Conservation (phyloP, 2,329 filamentous ascomycete genomes). For the Fusarium pseudograminearum region DNA sequence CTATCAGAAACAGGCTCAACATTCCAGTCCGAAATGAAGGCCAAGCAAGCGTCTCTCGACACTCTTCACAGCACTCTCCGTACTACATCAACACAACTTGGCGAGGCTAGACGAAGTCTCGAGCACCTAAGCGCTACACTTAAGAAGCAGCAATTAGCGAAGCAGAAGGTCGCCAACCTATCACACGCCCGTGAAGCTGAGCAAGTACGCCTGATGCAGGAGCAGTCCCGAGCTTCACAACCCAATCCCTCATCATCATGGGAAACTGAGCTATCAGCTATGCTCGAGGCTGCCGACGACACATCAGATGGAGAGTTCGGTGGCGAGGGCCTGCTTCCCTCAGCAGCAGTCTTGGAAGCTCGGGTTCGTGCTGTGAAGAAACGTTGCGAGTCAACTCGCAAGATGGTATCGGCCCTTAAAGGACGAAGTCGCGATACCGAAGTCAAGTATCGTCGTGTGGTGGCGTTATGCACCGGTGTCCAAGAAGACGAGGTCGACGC, state of each 20-base stretch:
- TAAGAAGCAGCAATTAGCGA: slow-evolving; percentile 72
- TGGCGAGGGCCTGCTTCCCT: slow-evolving; percentile 64
- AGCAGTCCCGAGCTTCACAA: slow-evolving; percentile 55
- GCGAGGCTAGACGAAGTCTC: slow-evolving; percentile 79
- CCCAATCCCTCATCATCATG: slow-evolving; percentile 63
- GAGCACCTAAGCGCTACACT: slow-evolving; percentile 76
- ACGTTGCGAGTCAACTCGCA: slow-evolving; percentile 75
- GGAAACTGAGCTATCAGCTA: slow-evolving; percentile 66
- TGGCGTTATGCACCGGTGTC: slow-evolving; percentile 86
- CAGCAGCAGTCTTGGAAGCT: slow-evolving; percentile 71
- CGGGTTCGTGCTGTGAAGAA: slow-evolving; percentile 76
- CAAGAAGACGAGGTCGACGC: slow-evolving; percentile 83
- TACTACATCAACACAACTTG: slow-evolving; percentile 81
- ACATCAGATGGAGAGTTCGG: slow-evolving; percentile 53
- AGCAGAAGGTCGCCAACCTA: slow-evolving; percentile 83
- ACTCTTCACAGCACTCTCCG: slow-evolving; percentile 83
- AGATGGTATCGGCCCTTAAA: slow-evolving; percentile 77
- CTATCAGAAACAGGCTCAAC: slow-evolving; percentile 82
- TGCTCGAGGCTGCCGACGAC: slow-evolving; percentile 60
- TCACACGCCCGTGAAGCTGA: slow-evolving; percentile 79
- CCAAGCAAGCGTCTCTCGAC: slow-evolving; percentile 87
- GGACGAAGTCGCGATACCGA: slow-evolving; percentile 86
- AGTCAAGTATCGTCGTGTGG: slow-evolving; percentile 87
- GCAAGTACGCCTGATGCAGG: slow-evolving; percentile 61
- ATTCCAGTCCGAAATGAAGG: slow-evolving; percentile 82